Conservation (phyloP, 164 flowering plant genomes). For the Dillenia turbinata region DNA sequence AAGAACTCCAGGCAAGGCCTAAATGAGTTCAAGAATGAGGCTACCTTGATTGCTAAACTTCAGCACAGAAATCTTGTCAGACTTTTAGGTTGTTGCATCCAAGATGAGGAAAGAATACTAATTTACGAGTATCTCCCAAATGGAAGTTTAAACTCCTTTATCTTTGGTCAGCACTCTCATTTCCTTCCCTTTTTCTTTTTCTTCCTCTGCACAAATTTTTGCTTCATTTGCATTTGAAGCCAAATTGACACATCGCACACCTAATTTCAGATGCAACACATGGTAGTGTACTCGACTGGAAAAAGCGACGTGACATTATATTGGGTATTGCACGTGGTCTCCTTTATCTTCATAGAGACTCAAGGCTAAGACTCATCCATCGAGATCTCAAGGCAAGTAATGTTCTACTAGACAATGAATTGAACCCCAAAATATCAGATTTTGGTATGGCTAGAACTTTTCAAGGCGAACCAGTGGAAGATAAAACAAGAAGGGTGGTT, state of each 20-base stretch:
- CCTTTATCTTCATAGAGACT: conserved; percentile 48
- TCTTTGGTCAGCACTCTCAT: conserved; percentile 32
- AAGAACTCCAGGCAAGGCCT: conserved; percentile 32
- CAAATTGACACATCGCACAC: background rate
- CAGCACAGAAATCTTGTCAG: conserved; percentile 47
- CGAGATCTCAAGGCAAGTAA: conserved; percentile 48
- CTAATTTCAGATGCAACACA: conserved; percentile 25
- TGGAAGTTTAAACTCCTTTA: conserved; percentile 34
- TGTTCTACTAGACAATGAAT: conserved; percentile 29
- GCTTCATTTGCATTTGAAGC: background rate
- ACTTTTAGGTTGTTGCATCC: conserved; percentile 38
- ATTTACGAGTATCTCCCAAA: conserved; percentile 52
- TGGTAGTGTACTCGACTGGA: conserved; percentile 28
- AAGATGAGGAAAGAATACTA: conserved; percentile 31
- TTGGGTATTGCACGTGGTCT: conserved; percentile 41
- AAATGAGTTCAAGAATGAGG: conserved; percentile 40
- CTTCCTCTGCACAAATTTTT: too few relatives aligned
- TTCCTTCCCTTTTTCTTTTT: background rate
- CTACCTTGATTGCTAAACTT: conserved; percentile 29
- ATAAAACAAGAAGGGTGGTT: conserved; percentile 29
- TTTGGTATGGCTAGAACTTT: conserved; percentile 46
- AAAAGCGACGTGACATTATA: conserved; percentile 27
- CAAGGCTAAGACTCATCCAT: conserved; percentile 34
- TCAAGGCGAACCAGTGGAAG: conserved; percentile 29
- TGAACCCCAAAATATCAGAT: conserved; percentile 54